Conservation (phyloP, 352 stramenopile species). For the Phytophthora litchii region DNA sequence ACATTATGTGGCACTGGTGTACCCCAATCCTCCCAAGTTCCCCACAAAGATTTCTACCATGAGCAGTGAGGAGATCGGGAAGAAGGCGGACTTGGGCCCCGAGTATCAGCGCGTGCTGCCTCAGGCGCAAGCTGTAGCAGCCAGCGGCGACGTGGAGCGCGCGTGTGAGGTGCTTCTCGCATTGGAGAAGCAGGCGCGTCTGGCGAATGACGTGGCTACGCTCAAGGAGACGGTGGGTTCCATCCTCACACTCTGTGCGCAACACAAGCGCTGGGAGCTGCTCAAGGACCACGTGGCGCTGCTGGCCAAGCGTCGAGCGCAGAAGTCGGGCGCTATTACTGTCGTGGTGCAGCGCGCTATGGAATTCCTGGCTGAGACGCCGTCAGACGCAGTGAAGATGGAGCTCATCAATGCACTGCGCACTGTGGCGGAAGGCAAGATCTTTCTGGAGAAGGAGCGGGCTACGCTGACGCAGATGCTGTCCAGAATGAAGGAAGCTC, state of each 20-base stretch:
- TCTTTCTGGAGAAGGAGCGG: slow-evolving; percentile 98
- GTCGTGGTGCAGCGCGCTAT: slow-evolving; percentile 88
- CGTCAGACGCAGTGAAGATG: slow-evolving; percentile 88
- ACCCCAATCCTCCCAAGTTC: not conserved
- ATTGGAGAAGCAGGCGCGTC: slow-evolving; percentile 83
- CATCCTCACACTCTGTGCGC: slow-evolving; percentile 78
- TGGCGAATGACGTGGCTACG: slow-evolving; percentile 87
- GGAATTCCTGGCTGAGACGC: slow-evolving; percentile 77
- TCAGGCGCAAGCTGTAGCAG: slow-evolving; percentile 66
- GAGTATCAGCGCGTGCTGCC: slow-evolving; percentile 74
- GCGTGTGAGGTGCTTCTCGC: slow-evolving; percentile 84
- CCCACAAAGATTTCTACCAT: slow-evolving; percentile 48
- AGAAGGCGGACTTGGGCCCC: slow-evolving; percentile 77
- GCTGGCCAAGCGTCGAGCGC: slow-evolving; percentile 88
- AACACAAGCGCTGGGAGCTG: slow-evolving; percentile 90
- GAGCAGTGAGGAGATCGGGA: slow-evolving; percentile 78
- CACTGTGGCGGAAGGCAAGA: slow-evolving; percentile 96
- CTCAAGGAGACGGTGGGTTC: slow-evolving; percentile 81
- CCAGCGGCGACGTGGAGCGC: slow-evolving; percentile 79
- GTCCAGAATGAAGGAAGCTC: slow-evolving; percentile 92
- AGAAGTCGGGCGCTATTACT: slow-evolving; percentile 88
- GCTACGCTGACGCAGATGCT: slow-evolving; percentile 93
- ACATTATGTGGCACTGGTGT: not conserved
- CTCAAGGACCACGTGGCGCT: slow-evolving; percentile 87
- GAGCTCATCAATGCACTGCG: slow-evolving; percentile 94